phyloP scores from a whole-genome alignment of 352 stramenopile genomes.

The Pythium aristosporum region DNA sequence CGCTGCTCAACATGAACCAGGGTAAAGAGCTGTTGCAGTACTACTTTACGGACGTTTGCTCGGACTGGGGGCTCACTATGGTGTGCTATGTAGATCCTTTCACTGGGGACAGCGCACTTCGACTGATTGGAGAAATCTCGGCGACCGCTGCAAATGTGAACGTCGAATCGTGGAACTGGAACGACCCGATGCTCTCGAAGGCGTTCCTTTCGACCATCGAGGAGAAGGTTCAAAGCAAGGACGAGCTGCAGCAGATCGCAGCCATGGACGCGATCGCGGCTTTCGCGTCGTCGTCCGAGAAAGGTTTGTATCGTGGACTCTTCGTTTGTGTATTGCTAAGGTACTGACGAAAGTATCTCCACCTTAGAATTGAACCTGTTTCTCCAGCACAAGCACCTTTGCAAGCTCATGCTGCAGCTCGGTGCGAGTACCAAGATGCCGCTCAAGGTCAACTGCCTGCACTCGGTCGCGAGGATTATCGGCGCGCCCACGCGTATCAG shows the following conservation, averaged over 20 bases:
- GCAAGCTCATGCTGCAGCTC: slow-evolving; percentile 54
- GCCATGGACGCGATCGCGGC: slow-evolving; percentile 82
- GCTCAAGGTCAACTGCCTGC: slow-evolving; percentile 75
- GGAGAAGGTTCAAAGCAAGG: slow-evolving; percentile 57
- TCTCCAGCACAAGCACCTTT: slow-evolving; percentile 67
- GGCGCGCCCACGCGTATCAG: slow-evolving; percentile 44
- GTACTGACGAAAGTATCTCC: background rate
- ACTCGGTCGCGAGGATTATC: slow-evolving; percentile 63
- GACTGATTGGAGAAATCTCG: slow-evolving; percentile 78
- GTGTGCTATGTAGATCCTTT: slow-evolving; percentile 52
- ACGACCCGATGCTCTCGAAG: slow-evolving; percentile 67
- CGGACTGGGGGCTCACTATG: background rate
- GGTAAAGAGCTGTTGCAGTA: slow-evolving; percentile 30
- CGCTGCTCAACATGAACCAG: slow-evolving; percentile 60
- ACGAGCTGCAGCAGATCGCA: slow-evolving; percentile 75
- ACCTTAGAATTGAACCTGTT: slow-evolving; percentile 57
- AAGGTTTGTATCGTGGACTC: slow-evolving; percentile 39
- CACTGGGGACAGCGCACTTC: slow-evolving; percentile 69
- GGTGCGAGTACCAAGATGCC: slow-evolving; percentile 63
- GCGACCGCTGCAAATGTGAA: slow-evolving; percentile 60
- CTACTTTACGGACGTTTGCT: background rate
- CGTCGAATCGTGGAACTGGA: slow-evolving; percentile 78
- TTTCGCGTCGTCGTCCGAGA: slow-evolving; percentile 76
- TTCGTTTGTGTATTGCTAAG: background rate
- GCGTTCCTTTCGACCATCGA: slow-evolving; percentile 77